These are phyloP conservation scores for Eimeria sp. DNA, from an alignment of 169 alveolate species.

Conservation along the genomic window DNA sequence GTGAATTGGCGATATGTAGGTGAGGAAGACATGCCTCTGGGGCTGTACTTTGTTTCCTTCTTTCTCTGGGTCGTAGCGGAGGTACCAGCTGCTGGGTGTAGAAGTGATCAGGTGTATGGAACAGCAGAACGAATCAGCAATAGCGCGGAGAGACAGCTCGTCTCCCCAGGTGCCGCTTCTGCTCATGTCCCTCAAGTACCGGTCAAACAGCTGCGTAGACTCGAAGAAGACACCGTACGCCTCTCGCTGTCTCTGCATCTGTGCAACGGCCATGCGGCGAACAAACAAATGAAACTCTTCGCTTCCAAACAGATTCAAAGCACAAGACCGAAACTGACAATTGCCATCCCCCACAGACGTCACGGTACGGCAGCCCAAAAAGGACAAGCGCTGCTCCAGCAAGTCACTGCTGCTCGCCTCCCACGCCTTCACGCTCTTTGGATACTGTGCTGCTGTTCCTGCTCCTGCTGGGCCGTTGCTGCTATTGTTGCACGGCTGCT, in stretches of 20 bases:
- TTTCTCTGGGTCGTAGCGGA: conserved; percentile 83
- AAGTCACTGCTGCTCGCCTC: conserved; percentile 32
- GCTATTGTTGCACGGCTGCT: neutral
- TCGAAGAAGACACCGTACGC: conserved; percentile 85
- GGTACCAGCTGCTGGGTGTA: conserved; percentile 84
- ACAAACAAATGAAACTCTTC: conserved; percentile 85
- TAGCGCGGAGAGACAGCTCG: conserved; percentile 86
- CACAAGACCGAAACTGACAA: conserved; percentile 87
- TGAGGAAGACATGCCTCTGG: conserved; percentile 84
- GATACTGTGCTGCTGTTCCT: neutral
- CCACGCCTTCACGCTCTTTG: conserved; percentile 22
- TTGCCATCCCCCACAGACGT: conserved; percentile 86
- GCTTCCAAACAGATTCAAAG: conserved; percentile 84
- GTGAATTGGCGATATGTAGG: conserved; percentile 87
- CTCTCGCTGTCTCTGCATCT: conserved; percentile 80
- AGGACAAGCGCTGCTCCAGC: conserved; percentile 83
- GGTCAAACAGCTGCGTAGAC: conserved; percentile 22
- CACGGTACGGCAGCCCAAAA: conserved; percentile 83
- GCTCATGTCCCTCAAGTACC: conserved; percentile 84
- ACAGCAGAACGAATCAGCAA: conserved; percentile 87
- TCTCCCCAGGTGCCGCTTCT: conserved; percentile 89
- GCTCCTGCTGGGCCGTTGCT: conserved; percentile 17
- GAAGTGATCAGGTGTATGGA: conserved; percentile 87
- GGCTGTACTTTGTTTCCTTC: conserved; percentile 18
- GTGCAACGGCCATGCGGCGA: conserved; percentile 82